Conservation (phyloP, 257 asterid genomes). For the Ilex aquifolium region DNA sequence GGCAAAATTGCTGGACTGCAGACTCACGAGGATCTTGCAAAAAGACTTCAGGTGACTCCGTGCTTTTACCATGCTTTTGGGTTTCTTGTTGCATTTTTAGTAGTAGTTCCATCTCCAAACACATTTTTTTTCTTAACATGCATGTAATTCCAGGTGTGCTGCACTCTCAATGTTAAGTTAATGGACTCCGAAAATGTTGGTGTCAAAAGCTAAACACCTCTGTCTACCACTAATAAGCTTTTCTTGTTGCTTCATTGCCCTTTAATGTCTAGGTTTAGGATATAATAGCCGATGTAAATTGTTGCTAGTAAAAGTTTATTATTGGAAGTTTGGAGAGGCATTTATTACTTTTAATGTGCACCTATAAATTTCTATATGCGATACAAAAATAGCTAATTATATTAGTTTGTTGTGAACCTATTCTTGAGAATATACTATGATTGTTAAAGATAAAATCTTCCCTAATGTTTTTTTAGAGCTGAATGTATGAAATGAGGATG, state of each 20-base stretch:
- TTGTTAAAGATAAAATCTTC: no score
- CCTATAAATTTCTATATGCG: no score
- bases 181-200: not conserved
- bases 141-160: not conserved
- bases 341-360: no score
- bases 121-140: not conserved
- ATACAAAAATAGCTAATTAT: no score
- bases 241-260: not conserved
- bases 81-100: not conserved
- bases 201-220: not conserved
- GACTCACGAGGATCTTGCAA: slow-evolving; percentile 83
- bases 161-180: not conserved
- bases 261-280: no score
- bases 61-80: not conserved
- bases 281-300: no score
- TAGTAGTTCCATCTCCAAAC: not conserved
- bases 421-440: no score
- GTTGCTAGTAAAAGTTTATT: no score
- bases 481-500: no score
- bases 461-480: no score
- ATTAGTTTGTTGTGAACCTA: no score
- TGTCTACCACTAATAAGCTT: not conserved
- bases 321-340: no score
- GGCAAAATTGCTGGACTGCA: slow-evolving; percentile 41
- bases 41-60: slow-evolving; percentile 58